Evolutionary conservation across 345 rosid species (phyloP), one percentile per base, ranked within the genome.

Genomic region (Stellera chamaejasme): DNA sequence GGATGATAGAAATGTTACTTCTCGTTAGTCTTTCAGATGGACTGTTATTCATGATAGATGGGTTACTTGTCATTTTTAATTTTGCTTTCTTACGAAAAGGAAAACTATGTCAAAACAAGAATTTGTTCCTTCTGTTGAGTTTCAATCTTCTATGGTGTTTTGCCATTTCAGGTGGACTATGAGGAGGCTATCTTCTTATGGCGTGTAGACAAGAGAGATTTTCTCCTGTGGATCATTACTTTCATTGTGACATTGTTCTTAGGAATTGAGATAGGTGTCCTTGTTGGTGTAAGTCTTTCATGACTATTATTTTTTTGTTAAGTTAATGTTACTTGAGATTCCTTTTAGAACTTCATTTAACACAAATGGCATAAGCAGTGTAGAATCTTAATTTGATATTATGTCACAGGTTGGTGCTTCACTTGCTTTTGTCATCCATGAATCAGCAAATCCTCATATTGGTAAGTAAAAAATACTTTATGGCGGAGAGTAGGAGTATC

Each of bases 401-500:
- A 49, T 64, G 71, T 65, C 76, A 66, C 62, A 94, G 96, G 95
- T 90, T 62, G 97, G 96, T 46, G 87, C 69, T 72, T 85, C 99
- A 14, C 96, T 94, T 67, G 96, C 97, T 63, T 94, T 90, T 55
- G 99, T 94, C 58, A 94, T 94, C 71, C 95, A 87, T 23, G 99
- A 94, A 75, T 94, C 99, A 44, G 99, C 99, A 71, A 94, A 94
- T 76, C 99, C 99, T 55, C 97, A 87, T 68, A 90, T 89, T 13
- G 99, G 99, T 87, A 77, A 71, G 91, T 63, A 58, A 43, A 59
- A 1, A 32, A 32, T 32, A 0, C 39, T 32, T 32, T 32, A 8
- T 32, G 5, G 2, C 5, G 3, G 39, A 8, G 9, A 32, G 3
- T 32, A 19, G 23, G 23, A 19, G 23, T 19, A 19, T 32, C 39